Base-by-base conservation (phyloP, 345 rosid species). In the Sonneratia alba region DNA sequence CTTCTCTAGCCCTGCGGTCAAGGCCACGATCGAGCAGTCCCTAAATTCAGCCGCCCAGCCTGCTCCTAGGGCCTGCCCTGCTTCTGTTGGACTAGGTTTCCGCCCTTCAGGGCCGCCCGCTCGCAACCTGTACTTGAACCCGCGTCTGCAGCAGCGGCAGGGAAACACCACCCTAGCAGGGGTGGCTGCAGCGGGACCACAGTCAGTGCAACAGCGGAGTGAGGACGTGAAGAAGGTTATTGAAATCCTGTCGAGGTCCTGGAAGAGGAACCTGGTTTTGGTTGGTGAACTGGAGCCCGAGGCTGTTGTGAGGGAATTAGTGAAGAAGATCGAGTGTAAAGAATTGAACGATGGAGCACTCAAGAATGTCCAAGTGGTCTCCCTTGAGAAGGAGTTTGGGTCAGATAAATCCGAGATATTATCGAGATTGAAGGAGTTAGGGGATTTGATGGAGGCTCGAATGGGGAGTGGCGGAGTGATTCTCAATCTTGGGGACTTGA, bases 1-100 rank as follows among this genome's bases (percentile, higher is more conserved):
- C 77, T 95, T 92, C 80, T 95, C 98, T 3, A 95, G 99, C 70
- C 97, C 98, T 0, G 92, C 96, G 1, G 99, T 95, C 22, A 95
- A 92, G 72, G 85, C 97, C 64, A 88, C 94, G 27, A 90, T 95
- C 70, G 99, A 95, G 79, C 96, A 90, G 70, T 90, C 98, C 38
- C 24, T 95, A 57, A 87, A 76, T 80, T 71, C 87, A 3, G 10
- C 87, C 42, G 73, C 57, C 71, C 73, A 87, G 43, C 73, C 11
- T 72, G 81, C 32, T 51, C 55, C 55, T 3, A 15, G 48, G 24
- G 47, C 82, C 34, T 85, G 74, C 72, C 77, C 85, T 0, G 48
- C 75, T 40, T 38, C 87, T 38, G 81, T 86, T 55, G 94, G 91
- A 36, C 81, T 89, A 42, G 96, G 94, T 68, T 94, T 83, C 75